Evolutionary conservation across 768 basidiomycete species (phyloP).

Genomic region (Termitomyces bulborhizus): DNA sequence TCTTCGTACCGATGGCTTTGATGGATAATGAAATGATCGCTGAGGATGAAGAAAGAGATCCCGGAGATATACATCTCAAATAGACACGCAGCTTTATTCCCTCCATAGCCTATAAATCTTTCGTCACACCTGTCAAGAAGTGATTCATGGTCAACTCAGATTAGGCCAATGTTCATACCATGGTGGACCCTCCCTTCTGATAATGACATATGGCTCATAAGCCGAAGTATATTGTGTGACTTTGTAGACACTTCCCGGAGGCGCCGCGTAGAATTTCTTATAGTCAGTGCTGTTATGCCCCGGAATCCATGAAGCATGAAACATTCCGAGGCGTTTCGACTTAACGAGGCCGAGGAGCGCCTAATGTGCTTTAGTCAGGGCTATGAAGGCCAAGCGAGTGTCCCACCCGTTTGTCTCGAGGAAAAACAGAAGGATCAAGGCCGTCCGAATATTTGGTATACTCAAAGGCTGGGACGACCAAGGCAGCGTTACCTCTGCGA

Average conservation of each 20-base stretch:
- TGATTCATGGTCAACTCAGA: constrained; percentile 1
- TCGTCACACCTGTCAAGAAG: constrained; percentile 72
- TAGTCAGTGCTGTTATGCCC: constrained; percentile 86
- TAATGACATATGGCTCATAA: constrained; percentile 87
- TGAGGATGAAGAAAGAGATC: constrained; percentile 74
- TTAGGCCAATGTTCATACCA: constrained; percentile 41
- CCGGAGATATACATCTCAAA: constrained; percentile 90
- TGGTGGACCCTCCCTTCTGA: constrained; percentile 68
- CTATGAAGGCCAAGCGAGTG: background rate
- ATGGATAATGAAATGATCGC: constrained; percentile 86
- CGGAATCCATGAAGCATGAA: constrained; percentile 70
- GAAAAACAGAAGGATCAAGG: constrained; percentile 51
- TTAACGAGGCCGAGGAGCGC: constrained; percentile 54
- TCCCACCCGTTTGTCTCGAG: constrained; percentile 60
- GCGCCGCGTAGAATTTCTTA: constrained; percentile 52
- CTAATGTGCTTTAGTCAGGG: constrained; percentile 21
- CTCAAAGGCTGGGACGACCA: constrained; percentile 86
- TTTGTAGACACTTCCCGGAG: constrained; percentile 65
- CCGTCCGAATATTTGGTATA: constrained; percentile 64
- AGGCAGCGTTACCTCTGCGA: constrained; percentile 54
- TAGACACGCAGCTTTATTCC: constrained; percentile 88
- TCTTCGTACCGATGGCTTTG: constrained; percentile 84
- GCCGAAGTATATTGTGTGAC: constrained; percentile 74
- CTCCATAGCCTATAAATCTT: constrained; percentile 86
- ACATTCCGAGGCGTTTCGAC: constrained; percentile 57